These are phyloP conservation scores for Linnemannia zychae DNA, from an alignment of 192 early-diverging fungal genomes.

Conservation along the genomic window DNA sequence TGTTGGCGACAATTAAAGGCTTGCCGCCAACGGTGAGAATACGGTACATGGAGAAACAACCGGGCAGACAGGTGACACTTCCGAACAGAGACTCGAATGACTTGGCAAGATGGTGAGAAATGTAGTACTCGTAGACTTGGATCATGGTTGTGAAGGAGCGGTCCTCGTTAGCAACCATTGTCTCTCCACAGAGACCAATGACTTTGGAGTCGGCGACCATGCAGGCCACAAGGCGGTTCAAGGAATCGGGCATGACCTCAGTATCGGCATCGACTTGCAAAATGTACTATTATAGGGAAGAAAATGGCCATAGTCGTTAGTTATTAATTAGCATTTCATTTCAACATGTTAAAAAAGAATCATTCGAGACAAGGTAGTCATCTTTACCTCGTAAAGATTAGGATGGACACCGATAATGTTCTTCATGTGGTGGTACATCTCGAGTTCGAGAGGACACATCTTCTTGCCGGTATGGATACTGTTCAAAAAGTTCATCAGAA, in stretches of 20 bases:
- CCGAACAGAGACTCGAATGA: constrained; percentile 97
- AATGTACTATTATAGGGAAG: constrained; percentile 79
- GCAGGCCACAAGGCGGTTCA: constrained; percentile 89
- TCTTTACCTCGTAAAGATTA: constrained; percentile 74
- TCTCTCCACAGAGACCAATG: constrained; percentile 96
- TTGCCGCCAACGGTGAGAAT: constrained; percentile 86
- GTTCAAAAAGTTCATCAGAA: constrained; percentile 87
- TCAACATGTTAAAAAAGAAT: not conserved
- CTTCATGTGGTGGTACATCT: constrained; percentile 88
- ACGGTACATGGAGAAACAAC: constrained; percentile 98
- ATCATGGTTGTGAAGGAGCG: constrained; percentile 93
- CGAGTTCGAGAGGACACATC: constrained; percentile 84
- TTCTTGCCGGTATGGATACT: constrained; percentile 84
- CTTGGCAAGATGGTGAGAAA: constrained; percentile 93
- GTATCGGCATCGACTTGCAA: constrained; percentile 99
- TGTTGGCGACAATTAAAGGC: constrained; percentile 89
- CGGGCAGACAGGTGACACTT: constrained; percentile 94
- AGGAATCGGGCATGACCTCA: constrained; percentile 85
- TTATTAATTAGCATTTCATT: not conserved
- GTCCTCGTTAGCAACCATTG: constrained; percentile 90
- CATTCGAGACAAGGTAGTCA: not conserved
- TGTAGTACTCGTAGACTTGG: constrained; percentile 97
- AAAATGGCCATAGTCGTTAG: constrained; percentile 4
- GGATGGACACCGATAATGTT: constrained; percentile 89
- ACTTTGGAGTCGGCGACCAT: constrained; percentile 92